These are phyloP conservation scores for Podaxis sp. DNA, from an alignment of 768 basidiomycete species.

Conservation along the genomic window DNA sequence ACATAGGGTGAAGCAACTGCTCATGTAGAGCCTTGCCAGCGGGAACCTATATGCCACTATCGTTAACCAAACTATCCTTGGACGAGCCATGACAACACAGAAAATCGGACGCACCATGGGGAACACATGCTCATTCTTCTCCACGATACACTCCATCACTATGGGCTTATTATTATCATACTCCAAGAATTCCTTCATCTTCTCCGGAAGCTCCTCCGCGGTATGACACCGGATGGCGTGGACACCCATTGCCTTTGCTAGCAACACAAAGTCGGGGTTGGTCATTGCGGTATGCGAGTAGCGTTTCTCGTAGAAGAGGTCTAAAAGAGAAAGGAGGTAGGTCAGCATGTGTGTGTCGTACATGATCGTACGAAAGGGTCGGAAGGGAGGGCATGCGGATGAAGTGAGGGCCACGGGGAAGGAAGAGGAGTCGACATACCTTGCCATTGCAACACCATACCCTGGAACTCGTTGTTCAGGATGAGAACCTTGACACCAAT, in stretches of 20 bases:
- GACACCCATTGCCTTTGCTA: constrained; percentile 89
- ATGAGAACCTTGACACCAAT: constrained; percentile 96
- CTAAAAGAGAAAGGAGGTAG: constrained; percentile 28
- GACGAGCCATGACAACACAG: constrained; percentile 4
- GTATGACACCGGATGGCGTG: constrained; percentile 81
- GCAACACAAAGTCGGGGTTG: constrained; percentile 92
- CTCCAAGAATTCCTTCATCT: constrained; percentile 99
- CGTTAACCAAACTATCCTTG: background rate
- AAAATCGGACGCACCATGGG: constrained; percentile 64
- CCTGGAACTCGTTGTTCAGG: constrained; percentile 97
- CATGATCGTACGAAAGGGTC: too few species aligned
- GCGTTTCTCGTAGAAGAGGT: constrained; percentile 95
- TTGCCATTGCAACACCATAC: constrained; percentile 99
- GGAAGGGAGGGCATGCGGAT: too few species aligned
- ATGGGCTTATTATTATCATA: constrained; percentile 87
- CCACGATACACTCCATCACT: constrained; percentile 87
- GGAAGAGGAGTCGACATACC: constrained; percentile 44
- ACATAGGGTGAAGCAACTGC: constrained; percentile 16
- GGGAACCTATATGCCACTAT: constrained; percentile 54
- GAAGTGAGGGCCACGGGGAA: background rate
- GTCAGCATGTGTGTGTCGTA: too few species aligned
- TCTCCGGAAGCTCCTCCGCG: constrained; percentile 78
- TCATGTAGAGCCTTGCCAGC: constrained; percentile 96
- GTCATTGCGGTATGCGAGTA: constrained; percentile 96
- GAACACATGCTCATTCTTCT: constrained; percentile 84